Base-by-base conservation (phyloP, 495 filamentous ascomycete genomes). In the Penicillium fimorum region DNA sequence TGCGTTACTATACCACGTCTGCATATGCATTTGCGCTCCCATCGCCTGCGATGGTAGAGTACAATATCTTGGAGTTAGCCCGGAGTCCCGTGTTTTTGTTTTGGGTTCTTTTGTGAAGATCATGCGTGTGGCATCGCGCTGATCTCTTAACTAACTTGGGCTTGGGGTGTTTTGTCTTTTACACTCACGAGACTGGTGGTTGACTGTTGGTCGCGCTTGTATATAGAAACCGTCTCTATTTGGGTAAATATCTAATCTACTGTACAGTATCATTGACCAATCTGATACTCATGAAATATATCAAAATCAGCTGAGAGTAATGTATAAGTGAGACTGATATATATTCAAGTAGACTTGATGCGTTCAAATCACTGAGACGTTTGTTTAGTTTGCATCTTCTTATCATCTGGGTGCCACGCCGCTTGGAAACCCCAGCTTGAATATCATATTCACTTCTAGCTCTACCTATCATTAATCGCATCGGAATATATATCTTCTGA, bases 341-440 rank as follows among this genome's bases (percentile, higher is more conserved):
- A 12, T n/a, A n/a, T n/a, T n/a, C 24, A 24, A 15, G 37, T 40
- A 38, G 35, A 17, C 18, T 41, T 22, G 2, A 22, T 22, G 22
- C 2, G 22, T 22, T 22, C 22, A 22, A 22, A 22, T 45, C 38
- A 30, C 40, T 43, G 33, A 7, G n/a, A 6, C 44, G 63, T 65
- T 65, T 65, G 63, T 58, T 56, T 63, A 37, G 55, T 65, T 65
- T 65, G 63, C 63, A 63, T 48, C 2, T 33, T 57, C 20, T 53
- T 60, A 50, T 57, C 49, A 15, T 41, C 9, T 40, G 22, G 42
- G 24, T 48, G 32, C 37, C 43, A 50, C 48, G 20, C 33, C 35
- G 17, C 22, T 27, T 30, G 17, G 38, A 25, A 42, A 6, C 15
- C 20, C 22, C 2, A 42, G n/a, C 29, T 32, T 56, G 13, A 18